Evolutionary conservation across 2,329 filamentous ascomycete species (phyloP), one percentile per base, ranked within the genome.

Genomic region (Aspergillus pseudotamarii): DNA sequence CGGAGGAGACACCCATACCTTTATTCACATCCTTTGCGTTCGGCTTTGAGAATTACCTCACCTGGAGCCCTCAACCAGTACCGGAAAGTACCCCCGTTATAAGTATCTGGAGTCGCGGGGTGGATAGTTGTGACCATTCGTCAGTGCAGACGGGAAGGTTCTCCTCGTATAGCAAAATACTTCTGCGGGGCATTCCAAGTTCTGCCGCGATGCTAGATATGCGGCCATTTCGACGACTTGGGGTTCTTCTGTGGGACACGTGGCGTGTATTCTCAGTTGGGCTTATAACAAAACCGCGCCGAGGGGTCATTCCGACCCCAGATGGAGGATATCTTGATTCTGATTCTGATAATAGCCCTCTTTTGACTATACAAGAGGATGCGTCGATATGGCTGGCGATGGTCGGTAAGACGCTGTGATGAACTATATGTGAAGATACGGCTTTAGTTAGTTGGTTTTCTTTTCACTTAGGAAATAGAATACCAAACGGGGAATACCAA

Each of bases 141-240:
- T 9, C 36, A 9, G 3, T 4, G 6, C 38, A 41, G 38, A 41
- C 3, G 1, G 2, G 6, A n/a, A n/a, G 3, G 38, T 10, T 41
- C 16, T 19, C 16, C 3, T 6, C 1, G 19, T 41, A 8, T n/a
- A n/a, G 38, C 38, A 41, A 1, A 9, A 0, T 0, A 5, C 5
- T 16, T 16, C 34, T 41, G 1, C 38, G 38, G 38, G 0, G 16
- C 16, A n/a, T 3, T 41, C 38, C 38, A 41, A 4, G 2, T 41
- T 41, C 38, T n/a, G 38, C 16, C 38, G 38, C 38, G 38, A 41
- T 41, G 38, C 38, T 3, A 9, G 38, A 41, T 3, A 9, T 41
- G 2, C 38, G 38, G 6, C 38, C 38, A n/a, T 41, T 41, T 41
- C 38, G 38, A 41, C 38, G 38, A 4, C 16, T 41, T 41, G 38